These are phyloP conservation scores for Magnolia officinalis DNA, from an alignment of 164 flowering plant genomes.

Conservation along the genomic window DNA sequence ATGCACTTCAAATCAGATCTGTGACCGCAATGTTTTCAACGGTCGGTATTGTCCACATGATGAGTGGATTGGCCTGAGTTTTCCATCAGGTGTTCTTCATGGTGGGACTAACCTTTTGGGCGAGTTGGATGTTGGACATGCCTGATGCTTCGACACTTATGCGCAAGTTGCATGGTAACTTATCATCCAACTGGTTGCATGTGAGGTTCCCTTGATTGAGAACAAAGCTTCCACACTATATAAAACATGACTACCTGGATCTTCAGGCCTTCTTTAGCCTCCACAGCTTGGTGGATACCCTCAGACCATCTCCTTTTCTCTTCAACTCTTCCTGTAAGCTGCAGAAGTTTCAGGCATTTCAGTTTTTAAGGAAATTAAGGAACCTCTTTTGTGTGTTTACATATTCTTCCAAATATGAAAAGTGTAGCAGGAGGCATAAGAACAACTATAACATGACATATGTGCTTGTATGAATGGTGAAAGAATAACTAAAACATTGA, in stretches of 20 bases:
- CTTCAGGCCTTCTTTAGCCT: slow-evolving; percentile 92
- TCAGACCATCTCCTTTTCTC: slow-evolving; percentile 98
- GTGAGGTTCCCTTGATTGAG: not conserved
- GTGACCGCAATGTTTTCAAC: not conserved
- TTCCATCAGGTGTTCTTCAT: not conserved
- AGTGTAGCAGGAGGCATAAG: not conserved
- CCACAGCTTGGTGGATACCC: slow-evolving; percentile 97
- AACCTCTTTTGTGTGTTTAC: not conserved
- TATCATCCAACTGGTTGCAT: not conserved
- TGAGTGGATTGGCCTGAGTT: not conserved
- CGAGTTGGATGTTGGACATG: not conserved
- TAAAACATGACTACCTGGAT: slow-evolving; percentile 56
- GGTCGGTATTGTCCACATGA: not conserved
- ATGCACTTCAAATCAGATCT: not conserved
- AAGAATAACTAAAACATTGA: not conserved
- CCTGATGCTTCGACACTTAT: not conserved
- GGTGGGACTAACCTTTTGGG: not conserved
- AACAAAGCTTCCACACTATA: not conserved
- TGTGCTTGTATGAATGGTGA: not conserved
- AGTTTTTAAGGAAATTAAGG: not conserved
- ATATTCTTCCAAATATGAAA: not conserved
- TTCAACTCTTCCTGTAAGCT: slow-evolving; percentile 98
- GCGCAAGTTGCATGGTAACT: not conserved
- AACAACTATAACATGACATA: not conserved
- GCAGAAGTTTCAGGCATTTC: slow-evolving; percentile 9